Percentiles rank a stretch among this genome's conserved stretches.
These are phyloP conservation scores for Apophysomyces variabilis DNA, from an alignment of 371 early-diverging fungal species.

Conservation along the genomic window DNA sequence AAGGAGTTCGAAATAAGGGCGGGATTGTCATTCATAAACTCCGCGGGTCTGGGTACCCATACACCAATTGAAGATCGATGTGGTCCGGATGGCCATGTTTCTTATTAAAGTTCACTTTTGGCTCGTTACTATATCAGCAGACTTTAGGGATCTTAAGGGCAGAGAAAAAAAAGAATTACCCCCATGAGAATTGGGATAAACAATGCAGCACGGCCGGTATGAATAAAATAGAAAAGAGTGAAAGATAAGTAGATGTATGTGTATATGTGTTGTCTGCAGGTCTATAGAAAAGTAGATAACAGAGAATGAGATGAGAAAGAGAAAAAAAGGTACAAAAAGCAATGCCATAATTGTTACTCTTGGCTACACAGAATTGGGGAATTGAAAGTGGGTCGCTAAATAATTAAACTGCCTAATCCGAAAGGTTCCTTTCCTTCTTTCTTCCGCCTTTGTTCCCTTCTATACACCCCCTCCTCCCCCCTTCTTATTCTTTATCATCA, in stretches of 20 bases:
- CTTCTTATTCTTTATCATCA: not conserved
- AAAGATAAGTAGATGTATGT: not conserved
- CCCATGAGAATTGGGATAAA: not conserved
- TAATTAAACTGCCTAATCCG: constrained; percentile 8
- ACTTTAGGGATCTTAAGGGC: not conserved
- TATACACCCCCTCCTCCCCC: not conserved
- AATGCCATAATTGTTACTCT: constrained; percentile 1
- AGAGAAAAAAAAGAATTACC: not conserved
- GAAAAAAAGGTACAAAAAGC: not conserved
- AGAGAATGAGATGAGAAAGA: not conserved
- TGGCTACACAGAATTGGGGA: constrained; percentile 10
- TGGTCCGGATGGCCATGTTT: constrained; percentile 12
- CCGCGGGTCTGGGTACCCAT: constrained; percentile 10
- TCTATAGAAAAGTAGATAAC: not conserved
- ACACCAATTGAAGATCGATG: constrained; percentile 12
- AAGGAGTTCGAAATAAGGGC: constrained; percentile 7
- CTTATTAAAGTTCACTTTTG: constrained; percentile 9
- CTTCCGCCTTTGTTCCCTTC: not conserved
- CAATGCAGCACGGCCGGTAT: not conserved
- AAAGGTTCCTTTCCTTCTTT: not conserved
- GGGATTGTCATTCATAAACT: constrained; percentile 1
- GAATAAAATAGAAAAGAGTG: not conserved
- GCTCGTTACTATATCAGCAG: constrained; percentile 1
- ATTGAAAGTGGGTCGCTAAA: not conserved
- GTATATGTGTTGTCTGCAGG: not conserved